A percentile compares a stretch with the other conserved stretches of the same genome.
Evolutionary conservation across 1,139 yeast species (phyloP).

Genomic region (Diutina mesorugosa): DNA sequence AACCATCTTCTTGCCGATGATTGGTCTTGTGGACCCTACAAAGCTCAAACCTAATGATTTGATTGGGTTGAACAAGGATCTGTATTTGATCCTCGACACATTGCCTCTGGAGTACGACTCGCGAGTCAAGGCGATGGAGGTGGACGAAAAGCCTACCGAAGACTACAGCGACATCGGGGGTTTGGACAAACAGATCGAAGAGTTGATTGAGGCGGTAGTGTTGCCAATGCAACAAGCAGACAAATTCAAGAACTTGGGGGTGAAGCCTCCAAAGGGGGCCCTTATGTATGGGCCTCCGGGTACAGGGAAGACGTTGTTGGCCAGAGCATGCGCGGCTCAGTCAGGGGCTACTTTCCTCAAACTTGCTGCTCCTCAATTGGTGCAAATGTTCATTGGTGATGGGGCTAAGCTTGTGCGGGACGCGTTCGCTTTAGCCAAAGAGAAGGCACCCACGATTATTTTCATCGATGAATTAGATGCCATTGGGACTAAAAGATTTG

Average conservation of each 20-base stretch:
- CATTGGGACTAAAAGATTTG: constrained; percentile 96
- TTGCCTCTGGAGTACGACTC: constrained; percentile 96
- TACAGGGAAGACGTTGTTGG: constrained; percentile 92
- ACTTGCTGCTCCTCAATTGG: constrained; percentile 96
- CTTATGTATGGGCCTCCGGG: constrained; percentile 99
- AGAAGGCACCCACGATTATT: constrained; percentile 95
- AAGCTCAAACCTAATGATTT: constrained; percentile 88
- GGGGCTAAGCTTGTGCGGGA: constrained; percentile 97
- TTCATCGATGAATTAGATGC: constrained; percentile 98
- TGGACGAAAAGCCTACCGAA: constrained; percentile 95
- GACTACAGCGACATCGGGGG: constrained; percentile 97
- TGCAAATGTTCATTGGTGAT: constrained; percentile 98
- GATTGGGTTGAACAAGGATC: constrained; percentile 96
- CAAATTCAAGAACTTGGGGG: constrained; percentile 83
- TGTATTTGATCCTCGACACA: constrained; percentile 85
- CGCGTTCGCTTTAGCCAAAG: constrained; percentile 97
- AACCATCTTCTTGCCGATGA: constrained; percentile 89
- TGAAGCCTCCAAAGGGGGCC: constrained; percentile 97
- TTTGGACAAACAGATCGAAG: constrained; percentile 94
- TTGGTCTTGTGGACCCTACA: constrained; percentile 87
- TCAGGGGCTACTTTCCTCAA: constrained; percentile 96
- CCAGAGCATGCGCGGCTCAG: constrained; percentile 99
- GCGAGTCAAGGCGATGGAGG: constrained; percentile 98
- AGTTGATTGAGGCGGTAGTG: constrained; percentile 93
- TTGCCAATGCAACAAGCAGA: constrained; percentile 98